Evolutionary conservation across 1,139 yeast species (phyloP).

Genomic region (Blastobotrys elegans): DNA sequence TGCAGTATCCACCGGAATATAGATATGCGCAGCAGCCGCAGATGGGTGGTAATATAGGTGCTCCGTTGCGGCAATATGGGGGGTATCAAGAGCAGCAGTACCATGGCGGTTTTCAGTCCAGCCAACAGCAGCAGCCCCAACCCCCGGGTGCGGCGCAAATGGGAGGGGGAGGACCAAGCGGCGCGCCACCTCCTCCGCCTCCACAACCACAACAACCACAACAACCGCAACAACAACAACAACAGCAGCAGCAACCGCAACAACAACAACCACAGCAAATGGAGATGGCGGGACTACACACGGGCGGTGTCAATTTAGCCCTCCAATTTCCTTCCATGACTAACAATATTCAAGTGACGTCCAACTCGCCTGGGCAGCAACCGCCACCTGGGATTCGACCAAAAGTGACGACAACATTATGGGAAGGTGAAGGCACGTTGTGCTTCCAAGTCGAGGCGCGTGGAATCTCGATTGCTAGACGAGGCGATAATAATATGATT

Average conservation of each 20-base stretch:
- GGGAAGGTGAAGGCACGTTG: constrained; percentile 93
- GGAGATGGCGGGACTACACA: constrained; percentile 3
- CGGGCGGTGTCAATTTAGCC: constrained; percentile 20
- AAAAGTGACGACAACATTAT: constrained; percentile 83
- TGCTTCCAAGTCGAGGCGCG: constrained; percentile 94
- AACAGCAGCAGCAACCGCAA: constrained; percentile 13
- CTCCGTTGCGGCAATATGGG: constrained; percentile 1
- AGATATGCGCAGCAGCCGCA: constrained; percentile 10
- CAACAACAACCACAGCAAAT: constrained; percentile 6
- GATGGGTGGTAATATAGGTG: neutral
- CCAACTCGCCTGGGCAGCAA: constrained; percentile 38
- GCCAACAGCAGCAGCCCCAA: constrained; percentile 11
- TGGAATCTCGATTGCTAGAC: constrained; percentile 80
- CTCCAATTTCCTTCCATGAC: constrained; percentile 33
- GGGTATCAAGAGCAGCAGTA: constrained; percentile 12
- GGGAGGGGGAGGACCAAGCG: neutral
- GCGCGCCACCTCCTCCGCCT: neutral
- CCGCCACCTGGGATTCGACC: constrained; percentile 60
- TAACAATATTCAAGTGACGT: constrained; percentile 24
- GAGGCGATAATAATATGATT: constrained; percentile 89
- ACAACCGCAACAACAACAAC: constrained; percentile 15
- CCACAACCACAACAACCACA: constrained; percentile 3
- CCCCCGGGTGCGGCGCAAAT: constrained; percentile 10
- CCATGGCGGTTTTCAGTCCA: neutral
- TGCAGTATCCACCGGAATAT: constrained; percentile 5